Evolutionary conservation across 306 rosid species (phyloP).

Genomic region (Sechiopsis laciniata): DNA sequence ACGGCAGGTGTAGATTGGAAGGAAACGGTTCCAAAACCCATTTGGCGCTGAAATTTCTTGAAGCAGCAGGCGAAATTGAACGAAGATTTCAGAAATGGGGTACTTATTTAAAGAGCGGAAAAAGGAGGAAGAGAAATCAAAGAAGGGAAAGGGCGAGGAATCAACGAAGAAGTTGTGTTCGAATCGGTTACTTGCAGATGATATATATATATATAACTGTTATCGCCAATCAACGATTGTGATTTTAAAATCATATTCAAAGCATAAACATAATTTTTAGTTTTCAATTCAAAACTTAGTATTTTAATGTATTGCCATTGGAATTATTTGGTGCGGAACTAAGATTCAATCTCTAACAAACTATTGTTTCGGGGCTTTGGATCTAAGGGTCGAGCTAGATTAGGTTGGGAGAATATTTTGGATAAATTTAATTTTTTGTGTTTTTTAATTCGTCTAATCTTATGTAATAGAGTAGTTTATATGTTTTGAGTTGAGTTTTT

Average conservation of each 20-base stretch:
- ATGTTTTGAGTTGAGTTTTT: too few relatives aligned
- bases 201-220: not conserved
- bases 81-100: not conserved
- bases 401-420: too few relatives aligned
- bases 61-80: not conserved
- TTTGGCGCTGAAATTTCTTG: conserved; percentile 17
- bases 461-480: too few relatives aligned
- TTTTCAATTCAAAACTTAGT: too few relatives aligned
- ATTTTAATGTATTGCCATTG: not conserved
- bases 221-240: not conserved
- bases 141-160: conserved; percentile 1
- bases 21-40: conserved; percentile 58
- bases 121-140: not conserved
- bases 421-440: too few relatives aligned
- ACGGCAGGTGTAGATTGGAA: conserved; percentile 47
- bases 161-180: not conserved
- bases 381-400: too few relatives aligned
- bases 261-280: not conserved
- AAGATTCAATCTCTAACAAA: not conserved
- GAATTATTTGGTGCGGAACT: not conserved
- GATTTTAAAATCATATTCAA: not conserved
- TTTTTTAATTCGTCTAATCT: too few relatives aligned
- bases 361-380: too few relatives aligned
- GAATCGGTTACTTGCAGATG: conserved; percentile 1
- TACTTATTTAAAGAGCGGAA: not conserved